Conservation (phyloP, 2,329 filamentous ascomycete species). For the Exserohilum turcica region DNA sequence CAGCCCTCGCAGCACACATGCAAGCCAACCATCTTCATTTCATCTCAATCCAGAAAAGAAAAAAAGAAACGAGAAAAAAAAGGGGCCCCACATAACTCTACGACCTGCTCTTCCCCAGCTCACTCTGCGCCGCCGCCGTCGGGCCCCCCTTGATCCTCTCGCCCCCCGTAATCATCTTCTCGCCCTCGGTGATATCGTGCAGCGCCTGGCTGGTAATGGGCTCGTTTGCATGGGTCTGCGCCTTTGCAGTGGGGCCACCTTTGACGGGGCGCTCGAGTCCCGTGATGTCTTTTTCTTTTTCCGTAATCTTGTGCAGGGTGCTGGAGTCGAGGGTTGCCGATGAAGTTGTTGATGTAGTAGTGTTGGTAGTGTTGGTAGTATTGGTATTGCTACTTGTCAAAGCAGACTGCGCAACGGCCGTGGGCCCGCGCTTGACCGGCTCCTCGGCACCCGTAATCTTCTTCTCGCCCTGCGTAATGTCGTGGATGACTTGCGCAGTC, state of each 20-base stretch:
- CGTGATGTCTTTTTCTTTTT: conserved; percentile 38
- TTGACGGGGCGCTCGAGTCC: conserved; percentile 25
- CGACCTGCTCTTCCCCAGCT: conserved; percentile 36
- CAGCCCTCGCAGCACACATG: too few species aligned
- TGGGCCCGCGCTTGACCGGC: conserved; percentile 47
- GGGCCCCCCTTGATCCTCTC: conserved; percentile 41
- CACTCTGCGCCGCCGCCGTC: conserved; percentile 41
- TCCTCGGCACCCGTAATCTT: conserved; percentile 45
- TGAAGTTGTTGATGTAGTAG: not conserved
- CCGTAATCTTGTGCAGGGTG: conserved; percentile 36
- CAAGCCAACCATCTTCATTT: too few species aligned
- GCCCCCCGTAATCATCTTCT: conserved; percentile 42
- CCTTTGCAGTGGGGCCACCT: conserved; percentile 36
- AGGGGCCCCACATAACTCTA: not conserved
- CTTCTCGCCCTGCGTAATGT: conserved; percentile 52
- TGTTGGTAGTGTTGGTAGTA: conserved; percentile 1
- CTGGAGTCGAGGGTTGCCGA: conserved; percentile 32
- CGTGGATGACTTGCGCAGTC: conserved; percentile 43
- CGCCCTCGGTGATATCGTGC: conserved; percentile 40
- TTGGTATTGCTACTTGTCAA: conserved; percentile 2
- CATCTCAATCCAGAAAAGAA: not conserved
- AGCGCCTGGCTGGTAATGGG: conserved; percentile 38
- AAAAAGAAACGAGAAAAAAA: not conserved
- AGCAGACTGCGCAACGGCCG: conserved; percentile 44
- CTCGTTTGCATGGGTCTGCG: conserved; percentile 38